Evolutionary conservation across 345 rosid genomes (phyloP).

Genomic region (Litchi chinensis): DNA sequence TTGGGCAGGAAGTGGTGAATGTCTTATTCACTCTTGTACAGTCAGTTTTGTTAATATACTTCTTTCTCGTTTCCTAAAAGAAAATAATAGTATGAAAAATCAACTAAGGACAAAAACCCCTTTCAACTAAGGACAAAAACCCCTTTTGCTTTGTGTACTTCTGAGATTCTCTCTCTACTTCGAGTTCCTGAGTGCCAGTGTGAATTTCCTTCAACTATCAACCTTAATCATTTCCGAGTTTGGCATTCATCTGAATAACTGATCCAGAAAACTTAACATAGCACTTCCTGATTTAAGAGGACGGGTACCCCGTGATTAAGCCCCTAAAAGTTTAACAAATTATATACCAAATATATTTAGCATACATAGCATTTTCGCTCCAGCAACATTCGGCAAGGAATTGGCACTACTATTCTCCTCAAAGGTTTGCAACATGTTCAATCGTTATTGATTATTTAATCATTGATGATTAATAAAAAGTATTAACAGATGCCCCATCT

Average conservation of each 20-base stretch:
- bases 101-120: background rate
- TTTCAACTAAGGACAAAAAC: background rate
- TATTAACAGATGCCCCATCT: background rate
- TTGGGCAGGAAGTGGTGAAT: background rate
- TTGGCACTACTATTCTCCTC: background rate
- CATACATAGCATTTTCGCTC: background rate
- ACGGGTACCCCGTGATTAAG: background rate
- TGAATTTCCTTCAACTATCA: constrained; percentile 3
- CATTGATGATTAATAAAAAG: background rate
- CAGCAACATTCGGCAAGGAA: background rate
- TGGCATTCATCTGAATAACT: background rate
- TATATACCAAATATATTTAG: background rate
- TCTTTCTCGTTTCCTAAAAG: background rate
- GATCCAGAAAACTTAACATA: background rate
- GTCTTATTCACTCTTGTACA: background rate
- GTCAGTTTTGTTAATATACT: background rate
- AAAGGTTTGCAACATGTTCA: constrained; percentile 10
- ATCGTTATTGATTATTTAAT: background rate
- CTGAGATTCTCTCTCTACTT: background rate
- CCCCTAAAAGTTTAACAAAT: background rate
- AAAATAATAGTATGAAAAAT: background rate
- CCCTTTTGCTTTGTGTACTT: constrained; percentile 5
- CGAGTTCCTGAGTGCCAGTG: background rate
- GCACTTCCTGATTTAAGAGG: background rate
- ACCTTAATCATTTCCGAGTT: background rate